Evolutionary conservation across 108 stramenopile species (phyloP), one percentile per base, ranked within the genome.

Genomic region (Halocafeteria seosinensis): DNA sequence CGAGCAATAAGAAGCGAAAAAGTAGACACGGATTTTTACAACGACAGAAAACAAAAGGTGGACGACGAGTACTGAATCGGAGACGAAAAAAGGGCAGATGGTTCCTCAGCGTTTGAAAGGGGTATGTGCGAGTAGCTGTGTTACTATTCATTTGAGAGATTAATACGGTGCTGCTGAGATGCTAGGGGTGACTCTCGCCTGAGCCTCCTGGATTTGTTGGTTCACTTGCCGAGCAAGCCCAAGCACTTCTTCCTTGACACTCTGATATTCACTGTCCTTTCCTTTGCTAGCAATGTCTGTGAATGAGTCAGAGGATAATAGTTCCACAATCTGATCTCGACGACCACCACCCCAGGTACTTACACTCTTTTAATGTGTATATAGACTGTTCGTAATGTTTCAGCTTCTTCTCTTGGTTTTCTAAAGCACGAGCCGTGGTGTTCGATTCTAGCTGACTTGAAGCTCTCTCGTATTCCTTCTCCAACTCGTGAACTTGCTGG

Each of bases 301-400:
- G 42, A 47, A 47, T 21, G 42, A n/a, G 42, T 17, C 17, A n/a
- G 42, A n/a, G n/a, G 42, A n/a, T n/a, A n/a, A n/a, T n/a, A n/a
- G n/a, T n/a, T n/a, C n/a, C n/a, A n/a, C n/a, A n/a, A n/a, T n/a
- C n/a, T n/a, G n/a, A n/a, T n/a, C n/a, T n/a, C n/a, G n/a, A n/a
- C n/a, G n/a, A n/a, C n/a, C n/a, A n/a, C n/a, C n/a, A n/a, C n/a
- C n/a, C n/a, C n/a, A n/a, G n/a, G n/a, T n/a, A 47, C 42, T 17
- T n/a, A 47, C 42, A 83, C 38, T 83, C 82, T 53, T 61, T 53
- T 25, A 81, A 50, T 32, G 34, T 37, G 60, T 80, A 83, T 30
- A 83, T 81, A 42, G 66, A 76, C 47, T 77, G 77, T 51, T 73
- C 79, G 51, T 78, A 68, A 38, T 72, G 63, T 1, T 74, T 62